A percentile compares a stretch with the other conserved stretches of the same genome.
phyloP scores from a whole-genome alignment of 1,284 basidiomycete genomes.

The Rhodofomes roseus region DNA sequence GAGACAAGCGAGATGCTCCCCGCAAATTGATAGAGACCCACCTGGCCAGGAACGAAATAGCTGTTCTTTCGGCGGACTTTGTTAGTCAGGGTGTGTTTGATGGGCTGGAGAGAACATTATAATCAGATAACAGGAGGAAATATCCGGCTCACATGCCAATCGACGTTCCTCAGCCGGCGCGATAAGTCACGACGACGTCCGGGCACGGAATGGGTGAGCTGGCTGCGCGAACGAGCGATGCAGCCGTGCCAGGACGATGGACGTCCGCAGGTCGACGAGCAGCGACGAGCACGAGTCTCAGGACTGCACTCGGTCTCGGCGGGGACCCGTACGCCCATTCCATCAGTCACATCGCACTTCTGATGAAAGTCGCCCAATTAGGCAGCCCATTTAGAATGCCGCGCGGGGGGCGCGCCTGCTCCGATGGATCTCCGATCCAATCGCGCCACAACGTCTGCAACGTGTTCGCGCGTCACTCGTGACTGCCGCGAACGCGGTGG shows the following conservation, averaged over 20 bases:
- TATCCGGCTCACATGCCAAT: slow-evolving; percentile 11
- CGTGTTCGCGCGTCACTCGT: slow-evolving; percentile 4
- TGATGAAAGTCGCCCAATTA: slow-evolving; percentile 1
- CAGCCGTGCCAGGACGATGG: neutral
- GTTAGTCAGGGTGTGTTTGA: slow-evolving; percentile 9
- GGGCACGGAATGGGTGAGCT: neutral
- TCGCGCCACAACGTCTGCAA: slow-evolving; percentile 8
- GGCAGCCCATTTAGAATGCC: neutral
- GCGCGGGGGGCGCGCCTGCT: neutral
- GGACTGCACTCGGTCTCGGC: neutral
- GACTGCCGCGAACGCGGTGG: slow-evolving; percentile 1
- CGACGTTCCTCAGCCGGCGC: neutral
- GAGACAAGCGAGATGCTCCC: slow-evolving; percentile 1
- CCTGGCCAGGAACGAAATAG: slow-evolving; percentile 8
- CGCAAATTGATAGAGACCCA: slow-evolving; percentile 2
- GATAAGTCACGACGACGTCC: neutral
- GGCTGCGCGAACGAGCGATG: neutral
- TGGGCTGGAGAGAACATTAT: slow-evolving; percentile 3
- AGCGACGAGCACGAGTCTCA: neutral
- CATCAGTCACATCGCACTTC: neutral
- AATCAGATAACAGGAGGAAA: slow-evolving; percentile 12
- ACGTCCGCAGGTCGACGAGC: neutral
- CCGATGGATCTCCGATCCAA: slow-evolving; percentile 14
- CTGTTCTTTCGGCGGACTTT: slow-evolving; percentile 8
- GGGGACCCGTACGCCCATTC: neutral